Base-by-base conservation (phyloP, 495 filamentous ascomycete species). In the Hyphodiscus hymeniophilus region DNA sequence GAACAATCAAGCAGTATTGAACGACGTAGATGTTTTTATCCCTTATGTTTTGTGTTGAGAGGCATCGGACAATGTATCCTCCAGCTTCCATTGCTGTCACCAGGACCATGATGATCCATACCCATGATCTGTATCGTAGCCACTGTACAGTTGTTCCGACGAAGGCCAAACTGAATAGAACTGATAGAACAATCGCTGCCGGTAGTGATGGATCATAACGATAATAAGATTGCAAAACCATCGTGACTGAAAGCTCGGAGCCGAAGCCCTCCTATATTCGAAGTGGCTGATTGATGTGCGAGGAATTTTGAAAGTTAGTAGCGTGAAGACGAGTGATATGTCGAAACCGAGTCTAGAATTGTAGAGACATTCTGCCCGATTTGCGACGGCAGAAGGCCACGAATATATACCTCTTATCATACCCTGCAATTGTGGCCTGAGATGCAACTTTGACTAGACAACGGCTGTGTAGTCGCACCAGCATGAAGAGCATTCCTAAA, bases 31-130 rank as follows among this genome's bases (percentile, higher is more conserved):
- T 23, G 5, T 54, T 56, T 41, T 61, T 60, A 16, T 63, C 52
- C 1, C 50, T 53, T 3, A 56, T 40, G 34, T 71, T 48, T n/a
- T 61, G 42, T 1, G 57, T 60, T 0, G 69, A 73, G 18, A 62
- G 34, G 16, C 59, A 62, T 38, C 72, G 61, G 10, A 39, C 48
- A 17, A 67, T 69, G 54, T 71, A 76, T 12, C 71, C 71, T 40
- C 63, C 52, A 24, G 66, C 58, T 46, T 76, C 72, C 68, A 73
- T 68, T 72, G 23, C 26, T 10, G 10, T 12, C 18, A 15, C 65
- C 0, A 75, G 13, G 3, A 73, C 60, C 60, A 72, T 71, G 3
- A 70, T 51, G 2, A 62, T 48, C 69, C 72, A 76, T 2, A 71
- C 60, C 66, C 68, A 70, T 8, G 65, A 51, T 47, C 60, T 63